Base-by-base conservation (phyloP, 2,329 filamentous ascomycete genomes). In the Phyllosticta paracitricarpa region DNA sequence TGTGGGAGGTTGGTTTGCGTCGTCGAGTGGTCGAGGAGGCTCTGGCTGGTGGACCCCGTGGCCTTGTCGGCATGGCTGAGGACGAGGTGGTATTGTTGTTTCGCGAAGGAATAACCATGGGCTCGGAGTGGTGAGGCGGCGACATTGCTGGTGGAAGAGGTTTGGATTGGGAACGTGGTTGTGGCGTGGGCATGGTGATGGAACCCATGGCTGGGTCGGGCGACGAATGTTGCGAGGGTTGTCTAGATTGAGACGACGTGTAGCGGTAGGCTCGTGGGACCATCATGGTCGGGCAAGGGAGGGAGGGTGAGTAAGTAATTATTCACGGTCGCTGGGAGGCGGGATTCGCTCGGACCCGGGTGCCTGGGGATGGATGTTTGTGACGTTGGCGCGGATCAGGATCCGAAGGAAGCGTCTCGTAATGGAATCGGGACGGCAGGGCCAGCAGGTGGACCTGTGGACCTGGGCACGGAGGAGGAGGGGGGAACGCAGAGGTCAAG, bases 191-290 rank as follows among this genome's bases (percentile, higher is more conserved):
- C 55, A 58, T 61, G 48, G 51, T 61, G 54, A 57, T n/a, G 59
- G 59, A 57, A 35, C 59, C 59, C 59, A 61, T 61, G 54, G 12
- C 26, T 35, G 53, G 54, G 25, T 61, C 33, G 59, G 55, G 28
- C 48, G 25, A 25, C 28, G 19, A 22, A 26, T 57, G 59, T 28
- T 8, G 26, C 26, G 28, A 30, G 28, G 28, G 28, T 5, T 40
- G 33, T 40, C 14, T 12, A 4, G 10, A 4, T 54, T 67, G 68
- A 54, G 72, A 68, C 58, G 76, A 71, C 66, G 68, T 75, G 68
- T 76, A 77, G 61, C 73, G 72, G 68, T 75, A 79, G 63, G 75
- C 75, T 66, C 76, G 73, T 67, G 77, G 76, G 67, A 78, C 76
- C 69, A 79, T 74, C 75, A 78, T 78, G 54, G 58, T 40, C 55